phyloP scores from a whole-genome alignment of 208 protist genomes.

The Kentomonas sorsogonicus region DNA sequence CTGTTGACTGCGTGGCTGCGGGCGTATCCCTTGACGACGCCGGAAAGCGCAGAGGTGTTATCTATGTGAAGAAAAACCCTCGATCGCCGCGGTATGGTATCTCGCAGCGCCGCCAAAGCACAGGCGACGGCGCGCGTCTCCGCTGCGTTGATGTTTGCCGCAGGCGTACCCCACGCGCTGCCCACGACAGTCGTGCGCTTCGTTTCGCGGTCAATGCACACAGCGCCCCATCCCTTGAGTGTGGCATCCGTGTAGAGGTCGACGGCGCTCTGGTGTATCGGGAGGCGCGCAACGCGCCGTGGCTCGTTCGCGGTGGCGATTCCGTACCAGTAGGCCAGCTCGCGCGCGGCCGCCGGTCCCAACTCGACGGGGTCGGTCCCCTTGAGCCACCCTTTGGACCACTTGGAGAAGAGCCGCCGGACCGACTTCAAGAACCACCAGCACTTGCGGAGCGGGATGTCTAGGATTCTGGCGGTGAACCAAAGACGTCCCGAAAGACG shows the following conservation, averaged over 20 bases:
- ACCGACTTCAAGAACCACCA: conserved; percentile 17
- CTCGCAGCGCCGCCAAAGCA: conserved; percentile 8
- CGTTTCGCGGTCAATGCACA: conserved; percentile 14
- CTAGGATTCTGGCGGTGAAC: conserved; percentile 12
- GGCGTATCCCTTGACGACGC: conserved; percentile 2
- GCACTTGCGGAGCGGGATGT: conserved; percentile 9
- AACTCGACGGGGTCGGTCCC: too few species aligned
- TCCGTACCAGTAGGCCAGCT: too few species aligned
- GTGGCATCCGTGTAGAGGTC: conserved; percentile 18
- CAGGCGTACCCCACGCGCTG: conserved; percentile 1
- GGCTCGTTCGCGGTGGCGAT: conserved; percentile 4
- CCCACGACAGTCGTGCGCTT: conserved; percentile 10
- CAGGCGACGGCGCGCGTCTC: conserved; percentile 14
- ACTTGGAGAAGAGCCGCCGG: conserved; percentile 9
- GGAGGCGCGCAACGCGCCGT: background rate
- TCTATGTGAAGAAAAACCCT: conserved; percentile 14
- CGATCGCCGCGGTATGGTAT: background rate
- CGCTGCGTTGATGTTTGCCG: conserved; percentile 18
- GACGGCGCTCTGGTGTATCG: background rate
- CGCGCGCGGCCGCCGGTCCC: too few species aligned
- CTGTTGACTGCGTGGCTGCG: conserved; percentile 13
- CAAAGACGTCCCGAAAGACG: conserved; percentile 15
- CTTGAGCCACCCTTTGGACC: conserved; percentile 7
- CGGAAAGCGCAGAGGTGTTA: conserved; percentile 19
- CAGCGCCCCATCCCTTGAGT: conserved; percentile 17